Evolutionary conservation across 371 early-diverging fungal genomes (phyloP).

Genomic region (Capillidium heterosporum): DNA sequence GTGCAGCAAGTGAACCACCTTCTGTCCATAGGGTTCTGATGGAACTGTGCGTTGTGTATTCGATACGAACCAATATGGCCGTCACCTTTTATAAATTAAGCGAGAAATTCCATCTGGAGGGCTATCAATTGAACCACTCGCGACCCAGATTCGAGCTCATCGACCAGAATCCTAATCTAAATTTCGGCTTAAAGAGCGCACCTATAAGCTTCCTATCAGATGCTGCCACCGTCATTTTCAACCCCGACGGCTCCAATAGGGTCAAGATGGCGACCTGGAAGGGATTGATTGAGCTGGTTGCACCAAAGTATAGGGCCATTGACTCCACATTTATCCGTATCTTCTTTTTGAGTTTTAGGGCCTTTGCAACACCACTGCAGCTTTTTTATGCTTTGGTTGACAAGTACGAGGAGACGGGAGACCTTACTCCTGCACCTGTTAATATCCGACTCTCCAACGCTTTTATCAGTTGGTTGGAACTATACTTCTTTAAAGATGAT

Average conservation of each 20-base stretch:
- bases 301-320: background rate
- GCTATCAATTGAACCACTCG: background rate
- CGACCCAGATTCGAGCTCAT: too few relatives aligned
- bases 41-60: background rate
- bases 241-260: background rate
- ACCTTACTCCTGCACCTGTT: background rate
- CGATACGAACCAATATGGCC: background rate
- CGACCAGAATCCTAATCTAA: too few relatives aligned
- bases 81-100: too few relatives aligned
- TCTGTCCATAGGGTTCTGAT: background rate
- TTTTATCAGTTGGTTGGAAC: background rate
- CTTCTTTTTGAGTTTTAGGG: background rate
- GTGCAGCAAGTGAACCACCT: too few relatives aligned
- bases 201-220: too few relatives aligned
- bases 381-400: background rate
- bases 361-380: background rate
- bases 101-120: background rate
- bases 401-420: background rate
- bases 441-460: background rate
- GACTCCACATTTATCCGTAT: background rate
- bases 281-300: background rate
- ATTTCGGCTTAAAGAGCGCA: too few relatives aligned
- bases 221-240: background rate
- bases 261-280: background rate
- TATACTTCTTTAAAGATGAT: background rate